Evolutionary conservation across 78 protist genomes (phyloP).

Genomic region (Monosiga brevicollis): DNA sequence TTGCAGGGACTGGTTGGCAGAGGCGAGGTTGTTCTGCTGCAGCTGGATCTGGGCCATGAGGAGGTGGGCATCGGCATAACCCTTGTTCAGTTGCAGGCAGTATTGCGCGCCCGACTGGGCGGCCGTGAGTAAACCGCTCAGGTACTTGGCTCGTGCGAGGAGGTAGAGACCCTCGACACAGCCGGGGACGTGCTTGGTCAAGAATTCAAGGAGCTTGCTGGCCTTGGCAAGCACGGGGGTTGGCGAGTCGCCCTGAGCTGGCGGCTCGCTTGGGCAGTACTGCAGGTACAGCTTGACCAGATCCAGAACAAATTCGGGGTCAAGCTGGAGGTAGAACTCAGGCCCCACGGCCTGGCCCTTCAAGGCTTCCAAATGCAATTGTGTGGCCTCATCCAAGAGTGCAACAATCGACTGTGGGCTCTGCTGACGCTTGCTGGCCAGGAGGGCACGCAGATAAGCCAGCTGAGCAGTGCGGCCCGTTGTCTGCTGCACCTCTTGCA

Average conservation of each 20-base stretch:
- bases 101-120: slow-evolving; percentile 2
- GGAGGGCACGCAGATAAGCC: slow-evolving; percentile 13
- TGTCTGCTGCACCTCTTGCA: slow-evolving; percentile 17
- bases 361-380: neutral
- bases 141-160: slow-evolving; percentile 18
- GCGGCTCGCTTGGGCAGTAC: slow-evolving; percentile 30
- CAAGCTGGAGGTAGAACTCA: slow-evolving; percentile 12
- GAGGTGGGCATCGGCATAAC: slow-evolving; percentile 20
- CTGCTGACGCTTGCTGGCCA: neutral
- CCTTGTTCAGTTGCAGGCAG: neutral
- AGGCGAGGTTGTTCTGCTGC: neutral
- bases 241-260: slow-evolving; percentile 4
- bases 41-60: slow-evolving; percentile 42
- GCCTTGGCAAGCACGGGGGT: neutral
- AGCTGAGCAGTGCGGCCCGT: slow-evolving; percentile 8
- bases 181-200: slow-evolving; percentile 19
- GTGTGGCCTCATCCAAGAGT: neutral
- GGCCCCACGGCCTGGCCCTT: neutral
- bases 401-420: too few relatives aligned
- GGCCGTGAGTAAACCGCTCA: slow-evolving; percentile 10
- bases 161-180: slow-evolving; percentile 21
- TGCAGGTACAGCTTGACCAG: slow-evolving; percentile 26
- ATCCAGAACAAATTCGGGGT: slow-evolving; percentile 38
- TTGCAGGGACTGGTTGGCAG: slow-evolving; percentile 34
- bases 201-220: slow-evolving; percentile 5